phyloP scores from a whole-genome alignment of 805 yeast species.

The Jamesozyma jinghongensis region DNA sequence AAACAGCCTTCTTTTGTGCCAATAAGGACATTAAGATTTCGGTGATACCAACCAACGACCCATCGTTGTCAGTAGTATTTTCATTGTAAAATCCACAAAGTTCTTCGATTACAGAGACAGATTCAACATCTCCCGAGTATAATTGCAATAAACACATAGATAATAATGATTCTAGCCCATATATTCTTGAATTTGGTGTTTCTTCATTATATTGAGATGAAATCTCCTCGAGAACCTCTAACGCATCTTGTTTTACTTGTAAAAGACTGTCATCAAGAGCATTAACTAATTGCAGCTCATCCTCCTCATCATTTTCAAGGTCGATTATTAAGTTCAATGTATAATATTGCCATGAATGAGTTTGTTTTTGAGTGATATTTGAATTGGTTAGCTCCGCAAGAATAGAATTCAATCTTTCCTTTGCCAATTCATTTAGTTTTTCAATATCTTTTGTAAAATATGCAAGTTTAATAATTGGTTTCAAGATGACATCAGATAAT shows the following conservation, averaged over 20 bases:
- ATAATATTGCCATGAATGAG: slow-evolving; percentile 46
- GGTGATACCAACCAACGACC: slow-evolving; percentile 40
- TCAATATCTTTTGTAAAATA: slow-evolving; percentile 23
- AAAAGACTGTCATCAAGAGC: slow-evolving; percentile 53
- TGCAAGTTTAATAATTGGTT: slow-evolving; percentile 25
- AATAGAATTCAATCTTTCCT: slow-evolving; percentile 60
- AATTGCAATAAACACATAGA: slow-evolving; percentile 72
- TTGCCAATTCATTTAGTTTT: slow-evolving; percentile 30
- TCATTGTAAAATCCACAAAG: slow-evolving; percentile 36
- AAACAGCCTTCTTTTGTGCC: slow-evolving; percentile 47
- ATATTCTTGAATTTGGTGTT: neutral
- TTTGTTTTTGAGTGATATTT: slow-evolving; percentile 19
- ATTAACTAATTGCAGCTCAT: slow-evolving; percentile 20
- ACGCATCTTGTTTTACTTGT: slow-evolving; percentile 39
- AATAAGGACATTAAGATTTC: slow-evolving; percentile 52
- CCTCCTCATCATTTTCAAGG: slow-evolving; percentile 16
- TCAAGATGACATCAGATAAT: slow-evolving; percentile 16
- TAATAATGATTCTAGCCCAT: slow-evolving; percentile 64
- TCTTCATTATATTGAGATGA: slow-evolving; percentile 32
- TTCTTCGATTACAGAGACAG: slow-evolving; percentile 66
- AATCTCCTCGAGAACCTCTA: slow-evolving; percentile 40
- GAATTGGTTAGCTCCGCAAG: slow-evolving; percentile 44
- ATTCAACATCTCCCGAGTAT: slow-evolving; percentile 67
- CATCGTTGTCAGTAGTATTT: slow-evolving; percentile 18
- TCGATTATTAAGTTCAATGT: slow-evolving; percentile 35